Evolutionary conservation across 345 rosid species (phyloP).

Genomic region (Syzygium aqueum): DNA sequence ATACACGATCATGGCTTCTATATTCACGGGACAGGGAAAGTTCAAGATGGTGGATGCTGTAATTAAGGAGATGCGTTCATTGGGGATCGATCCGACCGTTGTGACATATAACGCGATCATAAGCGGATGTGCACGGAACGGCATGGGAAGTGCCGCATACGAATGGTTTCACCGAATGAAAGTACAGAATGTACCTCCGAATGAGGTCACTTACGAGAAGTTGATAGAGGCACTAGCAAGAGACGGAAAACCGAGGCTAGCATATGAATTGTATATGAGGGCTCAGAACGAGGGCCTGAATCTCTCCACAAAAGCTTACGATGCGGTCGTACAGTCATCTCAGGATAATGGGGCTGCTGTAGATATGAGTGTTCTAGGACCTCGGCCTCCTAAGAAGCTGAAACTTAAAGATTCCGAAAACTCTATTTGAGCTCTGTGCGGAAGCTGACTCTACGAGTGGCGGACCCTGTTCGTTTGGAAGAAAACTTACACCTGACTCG

Average conservation of each 20-base stretch:
- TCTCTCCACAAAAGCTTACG: slow-evolving; percentile 58
- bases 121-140: slow-evolving; percentile 51
- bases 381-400: slow-evolving; percentile 43
- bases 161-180: slow-evolving; percentile 91
- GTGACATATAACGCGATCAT: slow-evolving; percentile 88
- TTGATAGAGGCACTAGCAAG: slow-evolving; percentile 65
- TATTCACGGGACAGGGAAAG: slow-evolving; percentile 55
- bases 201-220: slow-evolving; percentile 71
- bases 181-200: slow-evolving; percentile 45
- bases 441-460: background rate
- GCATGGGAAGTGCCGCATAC: slow-evolving; percentile 59
- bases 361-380: slow-evolving; percentile 57
- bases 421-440: slow-evolving; percentile 25
- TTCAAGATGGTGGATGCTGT: slow-evolving; percentile 55
- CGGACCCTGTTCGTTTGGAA: background rate
- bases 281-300: slow-evolving; percentile 48
- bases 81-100: slow-evolving; percentile 63
- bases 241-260: slow-evolving; percentile 77
- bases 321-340: slow-evolving; percentile 46
- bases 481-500: background rate
- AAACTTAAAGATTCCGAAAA: slow-evolving; percentile 18
- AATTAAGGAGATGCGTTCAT: slow-evolving; percentile 54
- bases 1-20: slow-evolving; percentile 81
- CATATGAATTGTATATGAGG: slow-evolving; percentile 54
- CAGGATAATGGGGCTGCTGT: slow-evolving; percentile 44